A percentile compares a stretch with the other conserved stretches of the same genome.
Conservation (phyloP, 176 grass and related monocot species). For the Lolium rigidum region DNA sequence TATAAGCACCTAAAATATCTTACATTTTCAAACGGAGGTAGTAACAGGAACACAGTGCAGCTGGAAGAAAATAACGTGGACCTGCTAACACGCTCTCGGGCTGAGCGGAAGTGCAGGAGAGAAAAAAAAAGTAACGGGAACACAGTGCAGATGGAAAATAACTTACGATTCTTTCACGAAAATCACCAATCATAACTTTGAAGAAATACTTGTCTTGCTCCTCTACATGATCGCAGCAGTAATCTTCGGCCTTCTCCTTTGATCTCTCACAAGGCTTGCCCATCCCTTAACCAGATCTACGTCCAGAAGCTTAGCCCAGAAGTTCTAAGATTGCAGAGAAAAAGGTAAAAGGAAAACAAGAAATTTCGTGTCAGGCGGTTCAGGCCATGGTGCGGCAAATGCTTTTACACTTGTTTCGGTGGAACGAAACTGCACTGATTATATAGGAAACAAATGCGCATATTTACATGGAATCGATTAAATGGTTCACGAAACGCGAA, state of each 20-base stretch:
- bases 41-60: too few species aligned
- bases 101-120: not conserved
- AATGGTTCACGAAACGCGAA: not conserved
- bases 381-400: not conserved
- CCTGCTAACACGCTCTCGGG: too few species aligned
- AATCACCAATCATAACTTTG: conserved; percentile 32
- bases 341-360: not conserved
- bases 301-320: not conserved
- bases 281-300: conserved; percentile 16
- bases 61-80: too few species aligned
- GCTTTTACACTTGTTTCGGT: not conserved
- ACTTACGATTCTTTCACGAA: conserved; percentile 34
- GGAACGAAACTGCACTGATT: not conserved
- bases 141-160: not conserved
- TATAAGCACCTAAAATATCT: too few species aligned
- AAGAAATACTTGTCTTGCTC: conserved; percentile 26
- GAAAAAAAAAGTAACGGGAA: not conserved
- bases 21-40: too few species aligned
- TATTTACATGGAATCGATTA: not conserved
- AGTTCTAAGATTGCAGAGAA: not conserved
- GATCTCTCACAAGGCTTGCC: not conserved
- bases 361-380: not conserved
- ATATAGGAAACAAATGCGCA: not conserved
- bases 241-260: not conserved
- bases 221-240: not conserved